These are phyloP conservation scores for Sarocladium strictum DNA, from an alignment of 2,329 filamentous ascomycete genomes.

Conservation along the genomic window DNA sequence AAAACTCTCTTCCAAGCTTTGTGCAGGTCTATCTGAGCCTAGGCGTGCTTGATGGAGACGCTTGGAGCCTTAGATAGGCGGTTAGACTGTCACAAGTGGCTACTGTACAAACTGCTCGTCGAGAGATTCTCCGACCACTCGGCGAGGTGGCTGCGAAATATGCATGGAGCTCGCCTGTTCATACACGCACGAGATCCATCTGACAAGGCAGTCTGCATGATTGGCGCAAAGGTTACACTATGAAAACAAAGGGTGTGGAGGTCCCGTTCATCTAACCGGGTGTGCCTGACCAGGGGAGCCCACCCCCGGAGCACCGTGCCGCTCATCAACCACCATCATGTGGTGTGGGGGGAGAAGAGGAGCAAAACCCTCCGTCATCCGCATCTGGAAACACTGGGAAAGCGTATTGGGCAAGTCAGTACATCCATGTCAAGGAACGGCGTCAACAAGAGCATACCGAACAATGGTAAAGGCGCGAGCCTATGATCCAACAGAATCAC, in stretches of 20 bases:
- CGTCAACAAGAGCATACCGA: background rate
- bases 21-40: background rate
- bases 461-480: background rate
- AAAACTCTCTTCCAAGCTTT: background rate
- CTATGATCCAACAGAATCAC: background rate
- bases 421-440: background rate
- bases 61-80: background rate
- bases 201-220: background rate
- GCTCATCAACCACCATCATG: slow-evolving; percentile 5
- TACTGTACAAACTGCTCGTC: background rate
- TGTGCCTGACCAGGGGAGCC: slow-evolving; percentile 5
- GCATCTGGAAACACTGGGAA: background rate
- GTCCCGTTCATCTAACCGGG: slow-evolving; percentile 1
- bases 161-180: background rate
- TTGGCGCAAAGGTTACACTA: background rate
- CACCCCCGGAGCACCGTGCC: slow-evolving; percentile 6
- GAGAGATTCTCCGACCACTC: slow-evolving; percentile 7
- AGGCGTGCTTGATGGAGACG: slow-evolving; percentile 2
- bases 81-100: background rate
- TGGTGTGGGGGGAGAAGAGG: background rate
- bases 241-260: background rate
- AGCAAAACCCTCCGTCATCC: background rate
- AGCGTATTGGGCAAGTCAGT: background rate
- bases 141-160: background rate
- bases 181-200: background rate